Evolutionary conservation across 140 eudicot genomes (phyloP).

Genomic region (Erigeron philadelphicus): DNA sequence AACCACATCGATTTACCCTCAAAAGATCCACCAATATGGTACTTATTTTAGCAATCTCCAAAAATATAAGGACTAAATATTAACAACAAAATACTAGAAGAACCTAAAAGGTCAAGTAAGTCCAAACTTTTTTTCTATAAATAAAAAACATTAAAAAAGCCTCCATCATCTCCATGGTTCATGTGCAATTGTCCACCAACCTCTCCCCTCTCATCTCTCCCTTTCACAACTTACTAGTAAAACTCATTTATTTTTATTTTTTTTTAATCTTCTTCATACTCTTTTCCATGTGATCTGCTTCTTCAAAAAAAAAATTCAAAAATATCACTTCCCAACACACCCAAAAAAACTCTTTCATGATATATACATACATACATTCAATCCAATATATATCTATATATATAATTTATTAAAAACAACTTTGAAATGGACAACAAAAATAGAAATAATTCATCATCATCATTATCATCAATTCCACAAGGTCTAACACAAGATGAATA

Average conservation of each 20-base stretch:
- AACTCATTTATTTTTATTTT: conserved; percentile 19
- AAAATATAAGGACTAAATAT: neutral
- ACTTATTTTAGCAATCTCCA: neutral
- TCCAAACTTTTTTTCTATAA: neutral
- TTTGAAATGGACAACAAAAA: too few species aligned
- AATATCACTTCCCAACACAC: neutral
- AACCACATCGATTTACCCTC: neutral
- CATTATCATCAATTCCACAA: conserved; percentile 33
- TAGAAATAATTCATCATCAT: too few species aligned
- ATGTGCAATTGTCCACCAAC: conserved; percentile 36
- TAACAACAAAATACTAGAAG: too few species aligned
- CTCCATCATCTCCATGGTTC: conserved; percentile 35
- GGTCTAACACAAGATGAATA: conserved; percentile 59
- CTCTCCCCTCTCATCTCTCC: conserved; percentile 22
- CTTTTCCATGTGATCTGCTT: conserved; percentile 24
- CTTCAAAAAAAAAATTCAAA: neutral
- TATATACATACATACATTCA: neutral
- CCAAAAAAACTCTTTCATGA: conserved; percentile 12
- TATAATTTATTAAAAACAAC: neutral
- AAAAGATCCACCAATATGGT: neutral
- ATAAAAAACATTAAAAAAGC: conserved; percentile 18
- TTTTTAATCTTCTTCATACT: conserved; percentile 19
- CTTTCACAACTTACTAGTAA: conserved; percentile 17
- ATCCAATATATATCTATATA: neutral
- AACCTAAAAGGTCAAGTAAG: conserved; percentile 15